Evolutionary conservation across 208 protist genomes (phyloP).

Genomic region (Crithidia brevicula): DNA sequence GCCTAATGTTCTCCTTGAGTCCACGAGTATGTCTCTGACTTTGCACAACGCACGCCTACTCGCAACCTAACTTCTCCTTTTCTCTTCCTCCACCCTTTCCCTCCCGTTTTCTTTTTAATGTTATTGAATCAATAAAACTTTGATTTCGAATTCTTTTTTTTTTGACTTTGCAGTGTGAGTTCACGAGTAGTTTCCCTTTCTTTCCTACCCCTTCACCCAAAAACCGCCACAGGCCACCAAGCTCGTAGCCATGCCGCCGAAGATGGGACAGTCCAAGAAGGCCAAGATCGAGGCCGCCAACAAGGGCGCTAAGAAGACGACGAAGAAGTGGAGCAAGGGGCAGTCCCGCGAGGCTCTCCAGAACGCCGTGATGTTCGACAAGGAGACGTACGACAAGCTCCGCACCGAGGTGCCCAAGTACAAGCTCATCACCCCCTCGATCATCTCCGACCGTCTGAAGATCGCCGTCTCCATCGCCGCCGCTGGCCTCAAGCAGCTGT

Average conservation of each 20-base stretch:
- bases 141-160: conserved; percentile 8
- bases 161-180: conserved; percentile 21
- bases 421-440: conserved; percentile 91
- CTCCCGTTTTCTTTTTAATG: conserved; percentile 13
- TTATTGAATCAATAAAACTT: too few relatives aligned
- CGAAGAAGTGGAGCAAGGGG: conserved; percentile 95
- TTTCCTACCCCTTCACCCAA: conserved; percentile 13
- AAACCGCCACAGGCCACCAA: not conserved
- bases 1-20: too few relatives aligned
- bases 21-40: too few relatives aligned
- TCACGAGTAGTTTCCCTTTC: conserved; percentile 25
- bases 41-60: too few relatives aligned
- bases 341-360: conserved; percentile 89
- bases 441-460: conserved; percentile 92
- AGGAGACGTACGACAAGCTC: conserved; percentile 86
- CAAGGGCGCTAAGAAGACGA: conserved; percentile 84
- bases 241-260: conserved; percentile 56
- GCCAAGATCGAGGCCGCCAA: conserved; percentile 71
- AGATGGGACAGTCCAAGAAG: conserved; percentile 74
- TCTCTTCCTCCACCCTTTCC: conserved; percentile 7
- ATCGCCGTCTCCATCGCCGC: conserved; percentile 86
- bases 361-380: conserved; percentile 93
- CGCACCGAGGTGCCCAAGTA: conserved; percentile 91
- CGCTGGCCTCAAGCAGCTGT: conserved; percentile 87
- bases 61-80: not conserved